These are phyloP conservation scores for Thermomyces lanuginosus DNA, from an alignment of 2,329 filamentous ascomycete species.

Conservation along the genomic window DNA sequence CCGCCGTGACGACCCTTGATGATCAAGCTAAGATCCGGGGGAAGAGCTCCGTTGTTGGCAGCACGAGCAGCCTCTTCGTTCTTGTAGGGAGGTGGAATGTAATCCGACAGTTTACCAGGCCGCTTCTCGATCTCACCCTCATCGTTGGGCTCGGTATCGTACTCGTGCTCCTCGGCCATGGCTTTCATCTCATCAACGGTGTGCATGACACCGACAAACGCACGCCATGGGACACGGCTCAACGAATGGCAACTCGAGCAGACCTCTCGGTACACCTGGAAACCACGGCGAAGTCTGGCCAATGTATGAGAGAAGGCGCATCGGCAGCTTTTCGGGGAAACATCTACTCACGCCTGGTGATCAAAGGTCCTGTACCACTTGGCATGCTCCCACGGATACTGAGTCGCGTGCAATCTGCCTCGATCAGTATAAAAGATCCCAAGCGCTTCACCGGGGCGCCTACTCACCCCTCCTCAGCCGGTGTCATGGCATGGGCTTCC, in stretches of 20 bases:
- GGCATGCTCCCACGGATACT: constrained; percentile 91
- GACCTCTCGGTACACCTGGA: constrained; percentile 98
- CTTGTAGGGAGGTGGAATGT: constrained; percentile 88
- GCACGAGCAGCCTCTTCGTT: constrained; percentile 97
- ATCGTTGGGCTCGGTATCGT: constrained; percentile 94
- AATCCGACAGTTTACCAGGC: constrained; percentile 95
- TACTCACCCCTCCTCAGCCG: constrained; percentile 94
- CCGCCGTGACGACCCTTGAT: constrained; percentile 95
- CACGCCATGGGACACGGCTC: constrained; percentile 79
- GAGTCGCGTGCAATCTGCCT: constrained; percentile 67
- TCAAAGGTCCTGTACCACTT: constrained; percentile 93
- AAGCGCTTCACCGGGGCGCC: constrained; percentile 8
- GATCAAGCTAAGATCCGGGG: constrained; percentile 93
- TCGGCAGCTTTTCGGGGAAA: constrained; percentile 3
- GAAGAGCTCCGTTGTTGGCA: constrained; percentile 94
- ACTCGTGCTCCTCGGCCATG: constrained; percentile 94
- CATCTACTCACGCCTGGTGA: constrained; percentile 66
- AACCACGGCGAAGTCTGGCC: constrained; percentile 81
- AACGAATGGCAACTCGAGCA: constrained; percentile 97
- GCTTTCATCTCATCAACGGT: constrained; percentile 97
- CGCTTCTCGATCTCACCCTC: constrained; percentile 97
- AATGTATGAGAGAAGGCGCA: constrained; percentile 7
- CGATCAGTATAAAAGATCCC: neutral
- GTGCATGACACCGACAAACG: constrained; percentile 77
- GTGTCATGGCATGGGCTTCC: constrained; percentile 74